Evolutionary conservation across 2,329 filamentous ascomycete species (phyloP), one percentile per base, ranked within the genome.

Genomic region (Cercospora zeina): DNA sequence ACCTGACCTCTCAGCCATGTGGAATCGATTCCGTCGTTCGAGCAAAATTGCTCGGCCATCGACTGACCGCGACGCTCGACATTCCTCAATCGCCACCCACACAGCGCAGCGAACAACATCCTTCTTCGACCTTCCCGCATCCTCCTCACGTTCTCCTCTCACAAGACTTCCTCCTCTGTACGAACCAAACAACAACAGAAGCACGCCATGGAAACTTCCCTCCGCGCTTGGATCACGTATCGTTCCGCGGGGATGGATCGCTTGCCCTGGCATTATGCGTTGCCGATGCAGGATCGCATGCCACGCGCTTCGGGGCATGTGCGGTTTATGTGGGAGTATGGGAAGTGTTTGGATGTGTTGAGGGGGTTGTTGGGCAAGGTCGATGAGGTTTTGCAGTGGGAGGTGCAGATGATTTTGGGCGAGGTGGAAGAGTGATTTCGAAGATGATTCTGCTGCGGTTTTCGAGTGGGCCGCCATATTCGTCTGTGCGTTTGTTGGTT

Each of bases 401-500:
- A 70, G 58, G 45, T 70, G 60, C 33, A 57, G 51, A 61, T 61
- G 6, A 66, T 70, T 14, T 50, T 68, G 27, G 54, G 51, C 36
- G 64, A 63, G 13, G 61, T 70, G 54, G 62, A 67, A 45, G 42
- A 30, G 33, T 73, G 54, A 79, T 76, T n/a, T 80, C 78, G 13
- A 78, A 61, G 1, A 79, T 65, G 2, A 80, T 62, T 1, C 77
- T 64, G 1, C 69, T 74, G 1, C 78, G 67, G 59, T 78, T 78
- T 51, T 78, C 73, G 34, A 79, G 75, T 7, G 67, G 70, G 1
- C 78, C 78, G 27, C 78, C 78, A 58, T 80, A 80, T 39, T 69
- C 68, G 56, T 80, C 78, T 1, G 74, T 77, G 10, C 78, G 66
- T 42, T 71, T 74, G 62, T 80, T 80, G 14, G 76, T 77, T 5